Percentiles rank a stretch among this genome's conserved stretches.
phyloP scores from a whole-genome alignment of 1,284 basidiomycete genomes.

The Fomitopsis pinicola region DNA sequence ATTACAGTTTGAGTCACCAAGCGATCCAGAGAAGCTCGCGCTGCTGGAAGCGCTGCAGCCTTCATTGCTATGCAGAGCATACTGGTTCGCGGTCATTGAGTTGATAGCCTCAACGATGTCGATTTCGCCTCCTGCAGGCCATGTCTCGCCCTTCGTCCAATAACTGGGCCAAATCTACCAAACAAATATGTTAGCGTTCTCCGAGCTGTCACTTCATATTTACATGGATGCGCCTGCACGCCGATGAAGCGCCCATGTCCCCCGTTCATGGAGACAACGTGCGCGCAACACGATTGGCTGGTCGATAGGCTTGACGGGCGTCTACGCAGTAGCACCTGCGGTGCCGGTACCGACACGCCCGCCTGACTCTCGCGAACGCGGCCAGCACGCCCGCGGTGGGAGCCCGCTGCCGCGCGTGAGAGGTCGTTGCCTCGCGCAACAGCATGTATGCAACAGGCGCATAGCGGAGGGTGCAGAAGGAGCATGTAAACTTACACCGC shows the following conservation, averaged over 20 bases:
- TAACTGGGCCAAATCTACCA: conserved; percentile 45
- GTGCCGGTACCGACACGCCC: neutral
- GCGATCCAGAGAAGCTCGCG: conserved; percentile 34
- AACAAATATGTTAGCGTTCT: neutral
- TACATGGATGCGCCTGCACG: too few species aligned
- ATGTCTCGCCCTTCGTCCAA: conserved; percentile 50
- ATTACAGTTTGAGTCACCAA: conserved; percentile 37
- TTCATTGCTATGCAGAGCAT: conserved; percentile 41
- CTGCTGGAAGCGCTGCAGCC: conserved; percentile 31
- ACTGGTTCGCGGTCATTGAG: conserved; percentile 40
- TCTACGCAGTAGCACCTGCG: neutral
- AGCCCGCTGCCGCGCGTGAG: neutral
- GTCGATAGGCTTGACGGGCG: neutral
- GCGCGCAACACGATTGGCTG: neutral
- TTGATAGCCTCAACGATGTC: conserved; percentile 49
- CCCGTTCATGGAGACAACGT: neutral
- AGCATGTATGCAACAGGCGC: neutral
- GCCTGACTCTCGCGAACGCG: neutral
- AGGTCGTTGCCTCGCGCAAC: neutral
- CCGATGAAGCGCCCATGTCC: too few species aligned
- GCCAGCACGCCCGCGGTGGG: neutral
- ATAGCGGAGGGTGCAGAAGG: neutral
- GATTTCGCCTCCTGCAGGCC: conserved; percentile 56
- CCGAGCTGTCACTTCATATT: too few species aligned
- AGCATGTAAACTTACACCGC: conserved; percentile 33